A percentile compares a stretch with the other conserved stretches of the same genome.
phyloP scores from a whole-genome alignment of 345 rosid genomes.

The Xanthoceras sorbifolium region DNA sequence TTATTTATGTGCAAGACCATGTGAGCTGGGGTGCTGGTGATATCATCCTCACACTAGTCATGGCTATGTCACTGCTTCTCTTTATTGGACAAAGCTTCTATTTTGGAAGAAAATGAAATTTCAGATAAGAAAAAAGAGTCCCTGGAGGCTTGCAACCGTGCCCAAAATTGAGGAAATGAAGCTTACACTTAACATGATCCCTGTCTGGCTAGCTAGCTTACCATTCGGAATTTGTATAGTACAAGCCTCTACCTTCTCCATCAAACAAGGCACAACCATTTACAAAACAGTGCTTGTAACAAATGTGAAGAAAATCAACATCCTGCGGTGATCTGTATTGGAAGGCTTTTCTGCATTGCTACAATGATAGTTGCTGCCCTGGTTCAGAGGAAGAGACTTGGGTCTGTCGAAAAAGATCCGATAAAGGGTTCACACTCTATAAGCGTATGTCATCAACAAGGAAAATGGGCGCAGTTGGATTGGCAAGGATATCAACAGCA shows the following conservation, averaged over 20 bases:
- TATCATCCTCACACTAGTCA: constrained; percentile 55
- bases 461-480: constrained; percentile 60
- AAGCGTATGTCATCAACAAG: constrained; percentile 58
- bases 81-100: constrained; percentile 90
- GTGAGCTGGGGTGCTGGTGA: constrained; percentile 84
- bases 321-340: constrained; percentile 86
- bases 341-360: constrained; percentile 70
- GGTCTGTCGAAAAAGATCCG: constrained; percentile 32
- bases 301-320: constrained; percentile 49
- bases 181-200: constrained; percentile 77
- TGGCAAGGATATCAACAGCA: constrained; percentile 76
- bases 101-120: constrained; percentile 41
- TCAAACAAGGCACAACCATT: constrained; percentile 65
- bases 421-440: constrained; percentile 50
- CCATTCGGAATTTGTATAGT: constrained; percentile 75
- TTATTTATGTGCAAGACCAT: constrained; percentile 79
- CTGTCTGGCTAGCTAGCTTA: constrained; percentile 72
- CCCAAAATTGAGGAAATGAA: constrained; percentile 83
- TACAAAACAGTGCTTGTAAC: constrained; percentile 59
- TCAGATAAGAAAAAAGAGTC: constrained; percentile 45
- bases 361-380: constrained; percentile 73
- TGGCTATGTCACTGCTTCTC: constrained; percentile 62
- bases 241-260: constrained; percentile 80
- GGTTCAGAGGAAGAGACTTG: constrained; percentile 63
- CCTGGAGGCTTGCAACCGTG: constrained; percentile 76